Conservation (phyloP, 306 rosid genomes). For the Neltuma alba region DNA sequence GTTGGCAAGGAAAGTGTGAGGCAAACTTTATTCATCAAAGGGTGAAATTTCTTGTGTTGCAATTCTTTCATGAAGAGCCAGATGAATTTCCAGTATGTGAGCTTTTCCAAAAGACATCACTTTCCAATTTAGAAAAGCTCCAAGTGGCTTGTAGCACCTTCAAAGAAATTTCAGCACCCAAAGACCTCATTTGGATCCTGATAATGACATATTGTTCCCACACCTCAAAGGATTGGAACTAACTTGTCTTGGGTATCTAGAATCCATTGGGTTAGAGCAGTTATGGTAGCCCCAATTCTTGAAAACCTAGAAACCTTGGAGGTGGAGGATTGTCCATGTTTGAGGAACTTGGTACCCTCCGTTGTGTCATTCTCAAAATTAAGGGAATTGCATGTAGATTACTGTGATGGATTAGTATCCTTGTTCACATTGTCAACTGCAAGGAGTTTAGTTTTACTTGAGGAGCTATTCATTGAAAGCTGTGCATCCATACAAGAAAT, state of each 20-base stretch:
- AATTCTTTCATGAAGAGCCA: neutral
- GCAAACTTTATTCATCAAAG: neutral
- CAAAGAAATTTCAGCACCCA: conserved; percentile 7
- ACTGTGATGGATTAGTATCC: conserved; percentile 6
- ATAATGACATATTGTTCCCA: neutral
- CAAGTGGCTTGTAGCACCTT: neutral
- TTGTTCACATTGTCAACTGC: conserved; percentile 28
- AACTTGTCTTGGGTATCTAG: rapidly evolving
- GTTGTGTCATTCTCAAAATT: neutral
- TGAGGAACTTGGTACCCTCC: neutral
- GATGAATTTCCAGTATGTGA: neutral
- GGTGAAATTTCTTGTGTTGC: neutral
- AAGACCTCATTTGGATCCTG: neutral
- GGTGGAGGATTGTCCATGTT: neutral
- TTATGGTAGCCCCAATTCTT: neutral
- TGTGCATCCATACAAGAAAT: conserved; percentile 19
- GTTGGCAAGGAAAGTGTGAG: neutral
- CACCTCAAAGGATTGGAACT: neutral
- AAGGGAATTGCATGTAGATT: neutral
- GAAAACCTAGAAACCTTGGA: neutral
- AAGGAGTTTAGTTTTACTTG: conserved; percentile 28
- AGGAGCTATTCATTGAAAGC: neutral
- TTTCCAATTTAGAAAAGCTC: neutral
- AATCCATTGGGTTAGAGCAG: neutral
- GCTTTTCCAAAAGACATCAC: neutral